phyloP scores from a whole-genome alignment of 371 early-diverging fungal species.

The Zopfochytrium polystomum region DNA sequence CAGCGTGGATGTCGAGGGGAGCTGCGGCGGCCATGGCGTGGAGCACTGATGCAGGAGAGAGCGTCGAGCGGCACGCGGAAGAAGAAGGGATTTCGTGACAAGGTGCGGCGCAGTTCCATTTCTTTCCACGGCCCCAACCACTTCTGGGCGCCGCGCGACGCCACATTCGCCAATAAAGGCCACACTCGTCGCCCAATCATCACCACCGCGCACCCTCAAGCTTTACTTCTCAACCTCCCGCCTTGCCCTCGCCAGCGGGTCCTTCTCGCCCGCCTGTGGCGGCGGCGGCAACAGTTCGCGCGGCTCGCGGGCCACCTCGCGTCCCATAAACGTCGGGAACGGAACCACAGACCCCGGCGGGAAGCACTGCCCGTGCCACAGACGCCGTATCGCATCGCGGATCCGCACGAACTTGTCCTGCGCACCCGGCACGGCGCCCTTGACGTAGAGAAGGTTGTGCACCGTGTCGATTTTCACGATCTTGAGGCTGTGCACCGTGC shows the following conservation, averaged over 20 bases:
- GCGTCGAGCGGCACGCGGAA: no score
- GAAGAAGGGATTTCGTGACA: no score
- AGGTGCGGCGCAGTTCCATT: no score
- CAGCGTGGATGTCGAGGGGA: no score
- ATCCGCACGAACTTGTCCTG: constrained; percentile 81
- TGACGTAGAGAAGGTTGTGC: constrained; percentile 82
- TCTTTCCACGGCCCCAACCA: no score
- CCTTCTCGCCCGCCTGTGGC: constrained; percentile 18
- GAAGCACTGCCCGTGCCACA: constrained; percentile 36
- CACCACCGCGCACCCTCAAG: no score
- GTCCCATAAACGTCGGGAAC: constrained; percentile 48
- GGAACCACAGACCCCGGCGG: constrained; percentile 41
- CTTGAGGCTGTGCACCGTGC: constrained; percentile 76
- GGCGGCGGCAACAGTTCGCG: constrained; percentile 40
- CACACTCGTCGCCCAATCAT: no score
- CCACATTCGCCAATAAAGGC: no score
- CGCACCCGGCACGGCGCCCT: constrained; percentile 88
- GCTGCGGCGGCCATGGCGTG: no score
- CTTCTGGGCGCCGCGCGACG: no score
- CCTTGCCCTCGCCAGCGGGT: constrained; percentile 34
- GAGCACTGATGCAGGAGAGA: no score
- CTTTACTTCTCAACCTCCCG: constrained; percentile 31
- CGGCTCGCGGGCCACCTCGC: not conserved
- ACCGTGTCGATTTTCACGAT: constrained; percentile 85
- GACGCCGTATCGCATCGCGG: constrained; percentile 80